Base-by-base conservation (phyloP, 2,329 filamentous ascomycete genomes). In the Colletotrichum magnum region DNA sequence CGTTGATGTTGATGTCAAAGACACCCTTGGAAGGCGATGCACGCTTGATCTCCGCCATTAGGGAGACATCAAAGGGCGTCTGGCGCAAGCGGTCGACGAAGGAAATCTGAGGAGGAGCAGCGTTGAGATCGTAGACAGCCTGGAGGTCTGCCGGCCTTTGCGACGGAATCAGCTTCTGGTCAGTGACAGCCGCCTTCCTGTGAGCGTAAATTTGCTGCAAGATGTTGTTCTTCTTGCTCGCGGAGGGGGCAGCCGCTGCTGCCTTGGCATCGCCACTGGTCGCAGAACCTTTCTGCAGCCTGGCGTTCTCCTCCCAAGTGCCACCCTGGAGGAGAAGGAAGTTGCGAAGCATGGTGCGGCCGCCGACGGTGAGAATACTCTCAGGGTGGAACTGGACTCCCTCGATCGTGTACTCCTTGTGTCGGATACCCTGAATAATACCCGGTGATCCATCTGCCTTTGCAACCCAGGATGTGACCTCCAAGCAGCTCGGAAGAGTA, bases 371-470 rank as follows among this genome's bases (percentile, higher is more conserved):
- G 59, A 99, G 84, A 67, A 99, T 99, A 79, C 95, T 98, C 81
- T 99, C 96, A 0, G 96, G 96, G 75, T 99, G 96, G 75, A 98
- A 99, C 78, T 99, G 96, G 16, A 99, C 96, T 48, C 95, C 96
- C 80, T 99, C 96, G n/a, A 98, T 87, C 2, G 93, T 88, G 75
- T 92, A 93, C 77, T 96, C 89, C 83, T 95, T 97, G 84, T 99
- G 96, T 53, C 96, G 91, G 53, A 99, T 93, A 54, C 96, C 96
- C 92, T 98, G 98, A 74, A 99, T 99, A 69, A 98, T 90, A 36
- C 93, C 93, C 72, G 93, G 94, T 36, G 89, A 90, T 59, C 91
- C 91, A 77, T 95, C 93, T 16, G 91, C 90, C 72, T 89, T 89
- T 39, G 90, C 88, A 63, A 96, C 94, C 92, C 94, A 97, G 52